Conservation (phyloP, 2,329 filamentous ascomycete species). For the Aspergillus sp. region DNA sequence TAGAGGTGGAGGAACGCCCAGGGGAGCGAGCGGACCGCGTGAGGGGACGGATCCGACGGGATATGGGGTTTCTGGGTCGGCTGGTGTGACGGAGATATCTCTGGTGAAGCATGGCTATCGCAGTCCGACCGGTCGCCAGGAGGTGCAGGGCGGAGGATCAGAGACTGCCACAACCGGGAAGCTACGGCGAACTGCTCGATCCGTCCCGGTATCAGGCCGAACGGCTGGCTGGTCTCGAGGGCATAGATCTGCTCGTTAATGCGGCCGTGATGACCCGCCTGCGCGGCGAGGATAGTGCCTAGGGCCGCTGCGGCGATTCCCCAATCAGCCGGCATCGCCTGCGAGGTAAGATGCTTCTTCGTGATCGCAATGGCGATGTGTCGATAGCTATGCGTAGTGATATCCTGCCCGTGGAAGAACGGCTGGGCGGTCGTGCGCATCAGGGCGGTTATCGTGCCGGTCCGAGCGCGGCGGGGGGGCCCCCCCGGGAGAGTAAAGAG, state of each 20-base stretch:
- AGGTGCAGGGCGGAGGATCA: neutral
- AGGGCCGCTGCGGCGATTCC: neutral
- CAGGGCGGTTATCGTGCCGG: too few species aligned
- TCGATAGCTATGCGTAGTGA: neutral
- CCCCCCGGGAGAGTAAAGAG: too few species aligned
- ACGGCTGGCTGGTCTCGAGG: neutral
- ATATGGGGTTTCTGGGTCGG: neutral
- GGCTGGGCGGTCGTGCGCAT: too few species aligned
- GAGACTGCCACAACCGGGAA: neutral
- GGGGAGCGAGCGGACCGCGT: neutral
- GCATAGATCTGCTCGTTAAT: neutral
- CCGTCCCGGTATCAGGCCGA: neutral
- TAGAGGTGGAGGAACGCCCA: neutral
- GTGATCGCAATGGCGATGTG: neutral
- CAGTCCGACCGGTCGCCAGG: neutral
- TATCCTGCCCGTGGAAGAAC: neutral
- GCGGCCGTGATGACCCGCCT: neutral
- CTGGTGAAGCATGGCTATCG: neutral
- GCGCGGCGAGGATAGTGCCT: neutral
- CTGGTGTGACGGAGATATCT: neutral
- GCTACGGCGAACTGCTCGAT: neutral
- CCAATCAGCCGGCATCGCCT: neutral
- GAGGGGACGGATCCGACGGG: neutral
- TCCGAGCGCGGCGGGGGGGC: too few species aligned
- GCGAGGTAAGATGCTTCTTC: neutral